Evolutionary conservation across 495 filamentous ascomycete species (phyloP), one percentile per base, ranked within the genome.

Genomic region (Elaphomyces granulatus): DNA sequence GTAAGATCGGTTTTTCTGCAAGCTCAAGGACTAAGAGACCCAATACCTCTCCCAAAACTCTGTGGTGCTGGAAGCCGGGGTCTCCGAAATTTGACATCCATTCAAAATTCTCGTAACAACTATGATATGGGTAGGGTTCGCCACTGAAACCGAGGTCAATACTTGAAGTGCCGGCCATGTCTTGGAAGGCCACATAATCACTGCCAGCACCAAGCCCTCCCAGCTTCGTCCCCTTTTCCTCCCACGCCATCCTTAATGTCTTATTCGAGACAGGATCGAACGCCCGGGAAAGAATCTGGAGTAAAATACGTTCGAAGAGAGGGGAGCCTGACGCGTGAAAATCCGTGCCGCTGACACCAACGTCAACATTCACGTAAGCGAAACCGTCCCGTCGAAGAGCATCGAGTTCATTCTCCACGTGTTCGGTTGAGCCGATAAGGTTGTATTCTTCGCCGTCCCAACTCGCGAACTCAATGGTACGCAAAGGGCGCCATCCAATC

Each of bases 371-470:
- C 44, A 98, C 63, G 55, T 98, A 98, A 4, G 83, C 87, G 36
- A 84, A 71, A 0, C 66, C 80, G 49, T 80, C 58, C 10, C 59
- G 52, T 4, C 77, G 77, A 4, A 83, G 60, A 12, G 59, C 50
- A 2, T 75, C 70, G 7, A 74, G 52, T 37, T 71, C 59, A 15
- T 70, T 71, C 61, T 98, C 90, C 28, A 96, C 88, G 48, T 83
- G 86, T 54, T 98, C 92, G 15, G 92, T 96, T 8, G 84, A 90
- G 10, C 90, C 90, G 39, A 95, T 86, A 23, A 88, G 56, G 55
- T 96, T 96, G 60, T 94, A 95, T 56, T 87, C 85, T 48, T 79
- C 79, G 20, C 69, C 90, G 54, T 98, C 90, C 90, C 92, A 98
- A 30, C 82, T 92, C 44, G 82, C 81, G 55, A 98, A 98, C 50